Evolutionary conservation across 805 yeast species (phyloP), one percentile per base, ranked within the genome.

Genomic region (Ascoidea tarda): DNA sequence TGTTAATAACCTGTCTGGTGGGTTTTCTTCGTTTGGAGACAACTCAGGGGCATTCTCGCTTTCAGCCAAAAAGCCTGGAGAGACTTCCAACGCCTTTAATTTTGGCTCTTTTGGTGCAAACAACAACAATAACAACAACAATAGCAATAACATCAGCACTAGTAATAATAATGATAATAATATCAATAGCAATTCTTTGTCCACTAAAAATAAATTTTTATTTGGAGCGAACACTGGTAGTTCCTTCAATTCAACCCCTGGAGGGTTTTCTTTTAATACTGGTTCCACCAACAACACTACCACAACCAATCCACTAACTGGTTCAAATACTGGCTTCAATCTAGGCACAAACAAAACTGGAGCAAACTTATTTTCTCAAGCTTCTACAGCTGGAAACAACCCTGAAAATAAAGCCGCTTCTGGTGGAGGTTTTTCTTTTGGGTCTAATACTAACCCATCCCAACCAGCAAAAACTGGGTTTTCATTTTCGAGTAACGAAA

Each of bases 91-190:
- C 16, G 49, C 53, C 5, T 16, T 54, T 6, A 6, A 49, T 10
- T 50, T 48, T 21, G 53, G 56, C 44, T 52, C 57, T 2, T 53
- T 59, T 38, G 63, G 61, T 6, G 57, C 60, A 10, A 56, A 57
- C 32, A 33, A 59, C 5, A 57, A 53, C 31, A 21, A 52, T 47
- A 21, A 54, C 54, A 32, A 45, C 57, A 16, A 33, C 52, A 8
- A 31, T 52, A 16, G 57, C 55, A 4, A 60, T 66, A 51, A 57
- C 65, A 4, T 62, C 67, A 52, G 71, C 70, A 45, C 56, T 52
- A 32, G 45, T 57, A 6, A 51, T 51, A 45, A 50, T 51, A 28
- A 51, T 47, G 33, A 49, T 33, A 28, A 46, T 16, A 38, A 49
- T 12, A 14, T n/a, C 16, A 33, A 46, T 33, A 47, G 16, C n/a